Base-by-base conservation (phyloP, 495 filamentous ascomycete species). In the Venustampulla echinocandica region DNA sequence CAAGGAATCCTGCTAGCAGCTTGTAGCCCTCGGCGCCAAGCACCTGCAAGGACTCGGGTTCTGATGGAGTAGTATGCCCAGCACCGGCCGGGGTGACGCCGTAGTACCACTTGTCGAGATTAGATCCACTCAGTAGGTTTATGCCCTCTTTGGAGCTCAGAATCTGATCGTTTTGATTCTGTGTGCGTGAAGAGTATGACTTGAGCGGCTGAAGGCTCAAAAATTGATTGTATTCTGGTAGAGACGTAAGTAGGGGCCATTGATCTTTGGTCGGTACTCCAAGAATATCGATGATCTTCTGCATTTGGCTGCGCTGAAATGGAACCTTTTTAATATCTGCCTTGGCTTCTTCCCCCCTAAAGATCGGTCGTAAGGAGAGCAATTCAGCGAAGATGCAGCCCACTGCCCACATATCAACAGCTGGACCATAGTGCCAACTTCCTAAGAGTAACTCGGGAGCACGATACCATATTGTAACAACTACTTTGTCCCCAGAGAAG, bases 381-480 rank as follows among this genome's bases (percentile, higher is more conserved):
- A 98, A 71, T 62, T 98, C 92, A 11, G 90, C 93, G 61, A 98
- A 97, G 54, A 98, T 98, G 65, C 92, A 98, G 0, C 92, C 92
- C 1, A 98, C 82, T 10, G 92, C 93, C 92, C 92, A 98, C 61
- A 95, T 77, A 60, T 98, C 92, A 44, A 98, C 84, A 14, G 92
- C 93, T 0, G 92, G 88, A 0, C 93, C 97, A 61, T 98, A 98
- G 60, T 98, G 92, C 18, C 84, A 73, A 44, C 79, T 86, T 10
- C 92, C 92, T 14, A 98, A 78, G 0, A 98, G 79, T 7, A 98
- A 70, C 63, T 98, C 92, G 0, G 92, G 92, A 0, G 92, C 93
- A 18, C 92, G 88, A 54, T 99, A 99, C 92, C 92, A 99, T 48
- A 99, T 99, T 0, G 92, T 99, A 10, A 99, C 92, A 32, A 99